Base-by-base conservation (phyloP, 2,329 filamentous ascomycete genomes). In the Pseudocercospora pini-densiflorae region DNA sequence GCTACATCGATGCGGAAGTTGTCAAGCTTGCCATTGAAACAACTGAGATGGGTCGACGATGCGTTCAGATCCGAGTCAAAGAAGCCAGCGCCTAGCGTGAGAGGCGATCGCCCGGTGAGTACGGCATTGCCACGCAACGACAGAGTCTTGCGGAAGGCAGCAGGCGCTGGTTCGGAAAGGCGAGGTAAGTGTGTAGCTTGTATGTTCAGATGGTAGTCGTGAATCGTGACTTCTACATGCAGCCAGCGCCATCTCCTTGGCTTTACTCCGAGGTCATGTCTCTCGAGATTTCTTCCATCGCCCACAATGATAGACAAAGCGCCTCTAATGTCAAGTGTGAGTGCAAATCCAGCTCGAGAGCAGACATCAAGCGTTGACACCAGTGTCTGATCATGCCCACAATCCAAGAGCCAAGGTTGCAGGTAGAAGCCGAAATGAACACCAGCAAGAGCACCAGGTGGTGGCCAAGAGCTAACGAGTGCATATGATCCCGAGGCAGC, bases 21-120 rank as follows among this genome's bases (percentile, higher is more conserved):
- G 60, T 62, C 60, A 5, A 62, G 8, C 29, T 62, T 62, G 47
- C 60, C 60, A 54, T 53, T 62, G 47, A 62, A 62, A 23, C 49
- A 54, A n/a, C 24, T 54, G 9, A 12, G 29, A 3, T 49, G 60
- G 14, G 31, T 54, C n/a, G 27, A 24, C 9, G 60, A 53, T n/a
- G 59, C 19, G 3, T 51, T 10, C 4, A 49, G 6, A 5, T 19
- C 3, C 12, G 27, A 9, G 14, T 53, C 59, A 14, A 49, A 61
- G 40, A 47, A 23, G n/a, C 59, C 45, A 33, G 60, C 27, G n/a
- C 14, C 57, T 4, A 59, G 9, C 5, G 40, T 59, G 12, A 59
- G 57, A 43, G 57, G 33, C 27, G 51, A 55, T 31, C 27, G 21
- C n/a, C 51, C 51, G 9, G 51, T 31, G 3, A 55, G 2, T 9